Evolutionary conservation across 2,329 filamentous ascomycete species (phyloP).

Genomic region (Sphaerostilbella broomeana): DNA sequence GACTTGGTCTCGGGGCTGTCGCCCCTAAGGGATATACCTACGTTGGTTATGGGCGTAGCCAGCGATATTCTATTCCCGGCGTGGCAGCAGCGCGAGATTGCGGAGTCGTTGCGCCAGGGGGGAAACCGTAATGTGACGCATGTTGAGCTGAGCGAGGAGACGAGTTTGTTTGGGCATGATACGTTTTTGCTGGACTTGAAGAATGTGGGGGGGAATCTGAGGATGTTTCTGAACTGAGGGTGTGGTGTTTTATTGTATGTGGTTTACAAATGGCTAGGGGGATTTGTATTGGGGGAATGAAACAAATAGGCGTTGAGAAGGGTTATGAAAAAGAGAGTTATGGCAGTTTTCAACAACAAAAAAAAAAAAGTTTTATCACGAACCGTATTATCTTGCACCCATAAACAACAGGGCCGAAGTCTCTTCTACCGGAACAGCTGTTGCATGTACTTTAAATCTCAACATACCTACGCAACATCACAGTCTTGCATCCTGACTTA

Average conservation of each 20-base stretch:
- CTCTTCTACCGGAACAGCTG: too few relatives aligned
- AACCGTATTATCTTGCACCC: too few relatives aligned
- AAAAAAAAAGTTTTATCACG: too few relatives aligned
- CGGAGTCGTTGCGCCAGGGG: conserved; percentile 66
- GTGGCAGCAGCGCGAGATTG: conserved; percentile 95
- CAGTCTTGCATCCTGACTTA: background rate
- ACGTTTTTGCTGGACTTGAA: conserved; percentile 90
- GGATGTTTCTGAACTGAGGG: conserved; percentile 59
- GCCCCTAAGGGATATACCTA: conserved; percentile 66
- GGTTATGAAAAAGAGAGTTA: too few relatives aligned
- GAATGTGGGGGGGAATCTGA: conserved; percentile 80
- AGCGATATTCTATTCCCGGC: conserved; percentile 96
- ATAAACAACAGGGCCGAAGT: too few relatives aligned
- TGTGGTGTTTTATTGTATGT: too few relatives aligned
- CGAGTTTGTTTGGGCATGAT: conserved; percentile 93
- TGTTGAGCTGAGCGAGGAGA: conserved; percentile 86
- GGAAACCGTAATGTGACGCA: conserved; percentile 82
- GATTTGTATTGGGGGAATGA: background rate
- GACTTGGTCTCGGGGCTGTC: conserved; percentile 75
- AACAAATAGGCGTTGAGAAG: background rate
- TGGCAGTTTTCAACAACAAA: too few relatives aligned
- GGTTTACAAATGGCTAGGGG: too few relatives aligned
- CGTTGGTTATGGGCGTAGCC: conserved; percentile 86
- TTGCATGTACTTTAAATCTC: too few relatives aligned
- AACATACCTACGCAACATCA: too few relatives aligned